Conservation (phyloP, 129 eudicot genomes). For the Helianthus annuus region HanXRQr2.0-SUNRISE NC_035441.2:95607559-95608058, state of each 20-base stretch:
- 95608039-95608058: not conserved
- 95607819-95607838: slow-evolving; percentile 96
- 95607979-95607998: too few relatives aligned
- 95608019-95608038: not conserved
- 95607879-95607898: slow-evolving; percentile 69
- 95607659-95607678: not conserved
- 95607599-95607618: slow-evolving; percentile 4
- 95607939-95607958: slow-evolving; percentile 72
- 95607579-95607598: too few relatives aligned
- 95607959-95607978: not conserved
- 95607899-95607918: slow-evolving; percentile 78
- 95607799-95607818: slow-evolving; percentile 75
- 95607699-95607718: too few relatives aligned
- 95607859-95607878: slow-evolving; percentile 68
- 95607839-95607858: slow-evolving; percentile 89
- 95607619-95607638: not conserved
- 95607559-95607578: too few relatives aligned
- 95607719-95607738: not conserved
- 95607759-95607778: not conserved
- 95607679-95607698: not conserved
- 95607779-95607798: not conserved
- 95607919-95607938: slow-evolving; percentile 82
- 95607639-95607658: slow-evolving; percentile 9
- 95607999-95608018: too few relatives aligned
- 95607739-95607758: slow-evolving; percentile 2